Conservation (phyloP, 495 filamentous ascomycete genomes). For the Chaetomidium leptoderma region DNA sequence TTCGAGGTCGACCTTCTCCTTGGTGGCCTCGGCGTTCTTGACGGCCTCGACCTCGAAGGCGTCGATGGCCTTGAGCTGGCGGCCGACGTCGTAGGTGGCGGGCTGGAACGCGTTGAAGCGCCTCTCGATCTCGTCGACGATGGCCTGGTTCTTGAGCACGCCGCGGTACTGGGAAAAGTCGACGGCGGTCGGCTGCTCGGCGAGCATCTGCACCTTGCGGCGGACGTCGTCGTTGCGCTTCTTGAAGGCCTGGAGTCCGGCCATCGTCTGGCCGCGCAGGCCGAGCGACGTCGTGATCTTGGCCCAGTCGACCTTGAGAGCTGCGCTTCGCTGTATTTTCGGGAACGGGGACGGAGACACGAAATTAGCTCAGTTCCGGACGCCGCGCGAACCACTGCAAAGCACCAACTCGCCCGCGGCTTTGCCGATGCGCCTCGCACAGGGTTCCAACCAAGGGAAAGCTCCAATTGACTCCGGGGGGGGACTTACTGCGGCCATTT, state of each 20-base stretch:
- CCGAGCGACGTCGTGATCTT: conserved; percentile 87
- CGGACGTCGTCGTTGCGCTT: conserved; percentile 99
- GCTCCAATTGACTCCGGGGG: conserved; percentile 26
- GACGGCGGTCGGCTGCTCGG: conserved; percentile 72
- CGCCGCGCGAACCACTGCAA: background rate
- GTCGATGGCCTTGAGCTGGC: conserved; percentile 96
- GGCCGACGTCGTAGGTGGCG: conserved; percentile 76
- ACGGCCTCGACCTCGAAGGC: conserved; percentile 95
- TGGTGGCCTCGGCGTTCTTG: conserved; percentile 93
- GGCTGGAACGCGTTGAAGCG: conserved; percentile 87
- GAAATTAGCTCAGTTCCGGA: conserved; percentile 49
- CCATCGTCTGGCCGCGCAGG: conserved; percentile 87
- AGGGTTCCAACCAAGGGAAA: background rate
- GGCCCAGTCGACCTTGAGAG: conserved; percentile 98
- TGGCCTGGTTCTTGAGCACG: conserved; percentile 85
- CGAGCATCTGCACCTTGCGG: conserved; percentile 77
- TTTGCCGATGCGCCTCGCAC: background rate
- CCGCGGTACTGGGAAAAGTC: conserved; percentile 92
- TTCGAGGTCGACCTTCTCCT: conserved; percentile 89
- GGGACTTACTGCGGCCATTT: conserved; percentile 82
- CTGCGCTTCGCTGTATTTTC: conserved; percentile 79
- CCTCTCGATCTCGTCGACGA: conserved; percentile 95
- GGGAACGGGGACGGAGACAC: conserved; percentile 23
- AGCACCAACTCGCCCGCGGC: background rate
- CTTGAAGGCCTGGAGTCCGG: conserved; percentile 92